Percentiles rank a stretch among this genome's conserved stretches.
These are phyloP conservation scores for Saturnispora mendoncae DNA, from an alignment of 805 yeast genomes.

Conservation along the genomic window DNA sequence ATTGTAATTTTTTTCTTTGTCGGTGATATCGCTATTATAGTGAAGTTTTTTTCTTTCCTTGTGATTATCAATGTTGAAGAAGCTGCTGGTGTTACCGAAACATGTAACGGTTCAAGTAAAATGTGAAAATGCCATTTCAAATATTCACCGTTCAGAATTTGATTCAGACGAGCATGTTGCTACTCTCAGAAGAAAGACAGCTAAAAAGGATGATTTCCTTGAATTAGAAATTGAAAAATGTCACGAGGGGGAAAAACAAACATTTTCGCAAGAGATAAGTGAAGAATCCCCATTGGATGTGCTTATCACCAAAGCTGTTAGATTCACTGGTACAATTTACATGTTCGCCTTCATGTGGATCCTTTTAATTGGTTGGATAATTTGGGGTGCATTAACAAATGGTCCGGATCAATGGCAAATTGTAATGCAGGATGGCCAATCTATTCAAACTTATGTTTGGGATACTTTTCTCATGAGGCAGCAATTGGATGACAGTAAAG, in stretches of 20 bases:
- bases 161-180: slow-evolving; percentile 4
- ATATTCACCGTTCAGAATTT: not conserved
- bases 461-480: slow-evolving; percentile 34
- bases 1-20: no score
- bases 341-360: slow-evolving; percentile 23
- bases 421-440: slow-evolving; percentile 34
- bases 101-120: not conserved
- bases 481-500: slow-evolving; percentile 25
- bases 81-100: not conserved
- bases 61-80: not conserved
- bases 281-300: slow-evolving; percentile 11
- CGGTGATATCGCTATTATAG: no score
- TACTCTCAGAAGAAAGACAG: not conserved
- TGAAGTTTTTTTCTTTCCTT: no score
- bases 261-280: not conserved
- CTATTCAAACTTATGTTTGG: slow-evolving; percentile 33
- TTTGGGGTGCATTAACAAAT: slow-evolving; percentile 22
- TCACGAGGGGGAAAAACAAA: not conserved
- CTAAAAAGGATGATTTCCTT: no score
- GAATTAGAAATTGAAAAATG: not conserved
- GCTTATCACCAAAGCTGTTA: slow-evolving; percentile 10
- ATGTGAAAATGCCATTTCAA: not conserved
- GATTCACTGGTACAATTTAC: slow-evolving; percentile 15
- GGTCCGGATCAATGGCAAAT: slow-evolving; percentile 33
- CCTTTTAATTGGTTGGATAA: slow-evolving; percentile 17